These are phyloP conservation scores for Beta corolliflora DNA, from an alignment of 179 eudicot species.

Conservation along the genomic window DNA sequence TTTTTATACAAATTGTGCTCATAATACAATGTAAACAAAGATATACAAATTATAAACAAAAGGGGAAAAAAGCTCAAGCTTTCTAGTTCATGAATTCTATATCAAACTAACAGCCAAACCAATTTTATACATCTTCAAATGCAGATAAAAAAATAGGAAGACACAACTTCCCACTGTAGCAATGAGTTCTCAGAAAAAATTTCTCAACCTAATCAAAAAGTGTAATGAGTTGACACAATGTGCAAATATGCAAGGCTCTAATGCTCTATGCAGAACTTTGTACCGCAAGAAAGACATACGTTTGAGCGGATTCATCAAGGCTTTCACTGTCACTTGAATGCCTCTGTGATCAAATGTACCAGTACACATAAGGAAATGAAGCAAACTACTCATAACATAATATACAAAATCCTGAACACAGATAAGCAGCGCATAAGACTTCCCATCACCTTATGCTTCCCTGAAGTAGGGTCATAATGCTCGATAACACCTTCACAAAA, in stretches of 20 bases:
- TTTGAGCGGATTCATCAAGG: conserved; percentile 61
- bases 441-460: conserved; percentile 62
- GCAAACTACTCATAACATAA: neutral
- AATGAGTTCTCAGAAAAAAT: neutral
- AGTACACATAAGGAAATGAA: conserved; percentile 13
- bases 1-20: too few relatives aligned
- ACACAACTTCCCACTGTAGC: neutral
- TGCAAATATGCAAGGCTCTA: neutral
- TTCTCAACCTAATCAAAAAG: neutral
- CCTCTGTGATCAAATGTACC: conserved; percentile 43
- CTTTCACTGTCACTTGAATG: conserved; percentile 39
- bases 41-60: too few relatives aligned
- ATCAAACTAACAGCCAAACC: too few relatives aligned
- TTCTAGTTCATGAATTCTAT: too few relatives aligned
- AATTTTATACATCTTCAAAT: neutral
- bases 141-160: neutral
- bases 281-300: conserved; percentile 47
- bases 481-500: conserved; percentile 51
- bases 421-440: neutral
- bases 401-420: neutral
- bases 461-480: conserved; percentile 45
- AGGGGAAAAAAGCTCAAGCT: too few relatives aligned
- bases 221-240: neutral
- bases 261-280: conserved; percentile 9
- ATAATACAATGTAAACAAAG: too few relatives aligned